Percentiles rank a stretch among this genome's conserved stretches.
Conservation (phyloP, 78 protist genomes). For the Dictyostelium firmibasis region DNA sequence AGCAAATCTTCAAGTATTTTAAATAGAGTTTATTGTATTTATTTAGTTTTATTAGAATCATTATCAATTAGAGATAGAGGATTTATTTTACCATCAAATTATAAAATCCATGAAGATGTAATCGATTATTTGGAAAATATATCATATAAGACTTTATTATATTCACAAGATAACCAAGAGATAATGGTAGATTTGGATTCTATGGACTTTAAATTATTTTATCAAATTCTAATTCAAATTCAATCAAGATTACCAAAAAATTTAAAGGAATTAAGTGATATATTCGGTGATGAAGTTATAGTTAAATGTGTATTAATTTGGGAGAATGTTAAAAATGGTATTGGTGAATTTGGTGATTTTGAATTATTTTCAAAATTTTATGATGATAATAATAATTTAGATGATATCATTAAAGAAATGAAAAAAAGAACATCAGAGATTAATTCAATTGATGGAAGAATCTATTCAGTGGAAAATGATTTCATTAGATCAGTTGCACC, state of each 20-base stretch:
- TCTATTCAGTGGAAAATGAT: neutral
- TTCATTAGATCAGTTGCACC: neutral
- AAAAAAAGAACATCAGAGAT: neutral
- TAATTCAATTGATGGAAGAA: neutral
- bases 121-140: neutral
- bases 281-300: neutral
- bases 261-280: neutral
- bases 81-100: neutral
- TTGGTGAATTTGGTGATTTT: neutral
- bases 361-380: neutral
- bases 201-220: slow-evolving; percentile 27
- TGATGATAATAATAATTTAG: neutral
- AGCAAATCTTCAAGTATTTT: neutral
- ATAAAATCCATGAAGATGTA: neutral
- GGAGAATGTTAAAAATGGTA: neutral
- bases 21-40: neutral
- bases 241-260: neutral
- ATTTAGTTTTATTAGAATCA: neutral
- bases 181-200: neutral
- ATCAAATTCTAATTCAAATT: neutral
- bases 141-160: neutral
- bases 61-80: slow-evolving; percentile 4
- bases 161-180: neutral
- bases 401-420: neutral
- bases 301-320: neutral